Conservation (phyloP, 139 green algal species). For the Tetradesmus obliquus region DNA sequence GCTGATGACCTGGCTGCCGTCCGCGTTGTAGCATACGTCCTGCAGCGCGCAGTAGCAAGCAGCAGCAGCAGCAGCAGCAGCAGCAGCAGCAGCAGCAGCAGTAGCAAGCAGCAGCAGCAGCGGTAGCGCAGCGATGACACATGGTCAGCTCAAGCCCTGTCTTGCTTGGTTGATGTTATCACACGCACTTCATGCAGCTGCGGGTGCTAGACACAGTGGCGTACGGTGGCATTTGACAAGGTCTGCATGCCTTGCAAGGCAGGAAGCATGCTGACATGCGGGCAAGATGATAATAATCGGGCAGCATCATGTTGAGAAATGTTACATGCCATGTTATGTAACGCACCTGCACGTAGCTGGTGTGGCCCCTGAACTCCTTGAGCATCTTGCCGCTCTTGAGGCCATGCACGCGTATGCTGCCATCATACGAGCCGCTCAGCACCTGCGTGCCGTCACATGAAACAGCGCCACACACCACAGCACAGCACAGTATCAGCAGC, state of each 20-base stretch:
- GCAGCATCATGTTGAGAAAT: too few species aligned
- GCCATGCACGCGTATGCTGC: conserved; percentile 89
- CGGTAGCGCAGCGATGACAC: too few species aligned
- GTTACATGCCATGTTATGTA: too few species aligned
- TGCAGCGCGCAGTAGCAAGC: conserved; percentile 43
- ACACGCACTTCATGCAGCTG: too few species aligned
- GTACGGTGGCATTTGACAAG: too few species aligned
- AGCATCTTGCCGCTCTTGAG: conserved; percentile 97
- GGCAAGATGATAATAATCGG: too few species aligned
- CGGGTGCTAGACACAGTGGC: too few species aligned
- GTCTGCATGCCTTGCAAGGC: too few species aligned
- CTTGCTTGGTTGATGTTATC: too few species aligned
- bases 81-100: not conserved
- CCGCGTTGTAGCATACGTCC: conserved; percentile 79
- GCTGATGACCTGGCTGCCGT: conserved; percentile 71
- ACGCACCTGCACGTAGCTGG: conserved; percentile 84
- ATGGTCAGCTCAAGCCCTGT: too few species aligned
- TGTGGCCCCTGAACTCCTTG: conserved; percentile 97
- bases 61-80: not conserved
- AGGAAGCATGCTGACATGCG: too few species aligned
- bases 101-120: not conserved
- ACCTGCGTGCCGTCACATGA: conserved; percentile 69
- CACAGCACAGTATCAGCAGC: not conserved
- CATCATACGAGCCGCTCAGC: conserved; percentile 92
- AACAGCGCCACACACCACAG: not conserved